Percentiles rank a stretch among this genome's conserved stretches.
These are phyloP conservation scores for Trichoderma asperelloides DNA, from an alignment of 495 filamentous ascomycete genomes.

Conservation along the genomic window DNA sequence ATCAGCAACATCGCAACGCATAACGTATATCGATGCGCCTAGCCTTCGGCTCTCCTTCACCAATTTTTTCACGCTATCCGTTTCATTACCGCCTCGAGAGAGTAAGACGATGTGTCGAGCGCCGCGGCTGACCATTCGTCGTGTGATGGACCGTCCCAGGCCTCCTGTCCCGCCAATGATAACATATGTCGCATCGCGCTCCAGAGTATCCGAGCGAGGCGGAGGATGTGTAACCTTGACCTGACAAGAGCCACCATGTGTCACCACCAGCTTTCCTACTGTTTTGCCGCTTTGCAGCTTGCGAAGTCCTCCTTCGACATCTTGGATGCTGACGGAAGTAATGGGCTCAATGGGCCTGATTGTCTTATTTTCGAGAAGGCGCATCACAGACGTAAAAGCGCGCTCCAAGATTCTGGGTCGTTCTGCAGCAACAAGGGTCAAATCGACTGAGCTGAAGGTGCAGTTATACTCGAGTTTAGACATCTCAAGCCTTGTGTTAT, in stretches of 20 bases:
- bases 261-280: conserved; percentile 49
- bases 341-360: conserved; percentile 26
- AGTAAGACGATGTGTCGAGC: conserved; percentile 51
- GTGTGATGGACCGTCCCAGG: conserved; percentile 49
- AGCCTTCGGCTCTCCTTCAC: conserved; percentile 32
- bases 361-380: conserved; percentile 30
- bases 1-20: conserved; percentile 35
- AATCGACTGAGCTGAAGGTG: conserved; percentile 41
- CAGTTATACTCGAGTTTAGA: conserved; percentile 33
- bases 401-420: conserved; percentile 29
- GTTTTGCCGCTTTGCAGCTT: conserved; percentile 42
- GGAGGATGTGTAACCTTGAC: conserved; percentile 17
- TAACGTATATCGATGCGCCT: conserved; percentile 32
- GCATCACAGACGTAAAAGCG: conserved; percentile 31
- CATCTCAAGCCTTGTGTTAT: conserved; percentile 32
- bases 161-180: conserved; percentile 58
- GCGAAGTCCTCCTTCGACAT: conserved; percentile 36
- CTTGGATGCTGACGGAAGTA: conserved; percentile 23
- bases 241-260: conserved; percentile 13
- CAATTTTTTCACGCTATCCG: conserved; percentile 33
- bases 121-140: conserved; percentile 51
- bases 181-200: conserved; percentile 45
- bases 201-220: conserved; percentile 19
- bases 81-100: conserved; percentile 41
- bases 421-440: conserved; percentile 31